Base-by-base conservation (phyloP, 2,329 filamentous ascomycete genomes). In the Hypoxylon sp. region DNA sequence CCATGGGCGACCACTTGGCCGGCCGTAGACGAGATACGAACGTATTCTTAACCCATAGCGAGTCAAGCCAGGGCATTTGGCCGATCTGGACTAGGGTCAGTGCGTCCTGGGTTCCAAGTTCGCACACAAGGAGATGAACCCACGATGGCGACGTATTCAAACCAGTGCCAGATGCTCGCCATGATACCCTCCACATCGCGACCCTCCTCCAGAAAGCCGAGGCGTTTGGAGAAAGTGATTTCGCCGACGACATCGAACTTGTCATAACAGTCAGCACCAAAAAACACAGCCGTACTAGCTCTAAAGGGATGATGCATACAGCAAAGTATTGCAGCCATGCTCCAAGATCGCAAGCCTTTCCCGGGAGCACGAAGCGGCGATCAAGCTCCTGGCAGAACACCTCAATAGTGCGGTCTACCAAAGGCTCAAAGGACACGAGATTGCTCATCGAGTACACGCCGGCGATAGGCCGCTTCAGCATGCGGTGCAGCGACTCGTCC, bases 401-500 rank as follows among this genome's bases (percentile, higher is more conserved):
- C 3, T 57, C 17, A n/a, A 72, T 72, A 17, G 69, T 72, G 5
- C 45, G 60, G 52, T 75, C 72, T 0, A 76, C 69, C 13, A 67
- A 65, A 2, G 70, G 72, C 55, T 75, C 75, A 21, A 73, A 74
- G 36, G 65, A 43, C 13, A 75, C 64, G 1, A 75, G 67, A 9
- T 63, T 74, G 17, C 38, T 73, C 70, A 75, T 73, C 1, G 73
- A 73, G 49, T 74, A 76, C 2, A 69, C 60, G 45, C 32, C 52
- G 0, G 72, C 64, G 9, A 76, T 67, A 10, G 73, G 71, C 11
- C 65, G 60, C 38, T 71, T 70, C 14, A 75, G 38, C 19, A 25
- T 38, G 5, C 65, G 63, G 43, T 75, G 74, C 11, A 74, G 25
- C 28, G 19, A 28, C 21, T 74, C 68, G 23, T 75, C 72, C 23